Percentiles rank a stretch among this genome's conserved stretches.
Evolutionary conservation across 202 grass and related monocot species (phyloP).

Genomic region (Setaria viridis): DNA sequence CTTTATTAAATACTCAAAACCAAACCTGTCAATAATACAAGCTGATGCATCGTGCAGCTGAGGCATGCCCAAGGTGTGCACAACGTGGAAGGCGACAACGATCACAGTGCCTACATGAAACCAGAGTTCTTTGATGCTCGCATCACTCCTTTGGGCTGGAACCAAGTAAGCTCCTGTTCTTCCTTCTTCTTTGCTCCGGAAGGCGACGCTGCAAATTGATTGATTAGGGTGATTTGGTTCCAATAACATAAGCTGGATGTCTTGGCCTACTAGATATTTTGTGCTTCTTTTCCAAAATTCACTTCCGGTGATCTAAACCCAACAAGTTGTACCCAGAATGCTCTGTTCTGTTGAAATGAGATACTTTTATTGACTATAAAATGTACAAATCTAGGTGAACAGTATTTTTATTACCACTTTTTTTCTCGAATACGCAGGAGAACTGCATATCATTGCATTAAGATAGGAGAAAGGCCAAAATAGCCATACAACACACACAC

Average conservation of each 20-base stretch:
- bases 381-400: background rate
- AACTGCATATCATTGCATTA: too few relatives aligned
- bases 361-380: background rate
- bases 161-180: constrained; percentile 45
- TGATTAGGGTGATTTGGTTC: background rate
- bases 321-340: background rate
- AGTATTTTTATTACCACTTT: background rate
- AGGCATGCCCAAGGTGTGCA: constrained; percentile 93
- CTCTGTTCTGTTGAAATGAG: background rate
- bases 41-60: constrained; percentile 42
- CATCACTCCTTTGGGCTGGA: constrained; percentile 70
- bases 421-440: too few relatives aligned
- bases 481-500: too few relatives aligned
- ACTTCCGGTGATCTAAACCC: background rate
- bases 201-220: too few relatives aligned
- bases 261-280: background rate
- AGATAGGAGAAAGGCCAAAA: too few relatives aligned
- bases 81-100: constrained; percentile 76
- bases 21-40: background rate
- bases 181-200: background rate
- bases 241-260: background rate
- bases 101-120: constrained; percentile 55
- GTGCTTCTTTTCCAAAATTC: background rate
- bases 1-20: background rate
- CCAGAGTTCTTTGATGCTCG: constrained; percentile 66